A percentile compares a stretch with the other conserved stretches of the same genome.
These are phyloP conservation scores for Arachnomyces sp. DNA, from an alignment of 2,329 filamentous ascomycete genomes.

Conservation along the genomic window DNA sequence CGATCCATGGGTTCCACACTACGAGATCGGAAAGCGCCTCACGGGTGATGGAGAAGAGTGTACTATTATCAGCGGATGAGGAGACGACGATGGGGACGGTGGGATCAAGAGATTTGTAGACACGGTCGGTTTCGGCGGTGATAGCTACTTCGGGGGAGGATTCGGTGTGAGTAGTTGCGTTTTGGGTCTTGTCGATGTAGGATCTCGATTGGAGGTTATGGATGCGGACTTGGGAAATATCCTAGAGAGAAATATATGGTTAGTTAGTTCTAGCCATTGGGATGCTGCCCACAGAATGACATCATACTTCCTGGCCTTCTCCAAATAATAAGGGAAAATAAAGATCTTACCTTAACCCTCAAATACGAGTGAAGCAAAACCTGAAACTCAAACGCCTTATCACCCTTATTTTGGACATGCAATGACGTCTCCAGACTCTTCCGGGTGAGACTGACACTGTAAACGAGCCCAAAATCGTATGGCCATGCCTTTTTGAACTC, in stretches of 20 bases:
- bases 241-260: slow-evolving; percentile 43
- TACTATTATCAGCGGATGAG: slow-evolving; percentile 43
- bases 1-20: slow-evolving; percentile 94
- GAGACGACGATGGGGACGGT: slow-evolving; percentile 28
- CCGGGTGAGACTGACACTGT: slow-evolving; percentile 77
- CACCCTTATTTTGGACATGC: slow-evolving; percentile 81
- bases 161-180: slow-evolving; percentile 56
- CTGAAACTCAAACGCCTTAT: slow-evolving; percentile 80
- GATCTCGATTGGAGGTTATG: slow-evolving; percentile 66
- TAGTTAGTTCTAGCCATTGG: no score
- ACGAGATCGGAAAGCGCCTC: slow-evolving; percentile 84
- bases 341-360: slow-evolving; percentile 58
- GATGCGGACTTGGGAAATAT: slow-evolving; percentile 67
- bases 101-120: slow-evolving; percentile 65
- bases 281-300: not conserved
- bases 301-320: no score
- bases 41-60: slow-evolving; percentile 65
- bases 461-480: slow-evolving; percentile 80
- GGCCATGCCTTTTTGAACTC: slow-evolving; percentile 69
- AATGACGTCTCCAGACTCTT: slow-evolving; percentile 72
- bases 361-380: slow-evolving; percentile 89
- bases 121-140: slow-evolving; percentile 73
- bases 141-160: slow-evolving; percentile 60
- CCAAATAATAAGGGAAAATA: not conserved
- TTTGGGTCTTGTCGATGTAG: slow-evolving; percentile 78